Evolutionary conservation across 345 rosid genomes (phyloP), one percentile per base, ranked within the genome.

Genomic region (Lumnitzera racemosa): DNA sequence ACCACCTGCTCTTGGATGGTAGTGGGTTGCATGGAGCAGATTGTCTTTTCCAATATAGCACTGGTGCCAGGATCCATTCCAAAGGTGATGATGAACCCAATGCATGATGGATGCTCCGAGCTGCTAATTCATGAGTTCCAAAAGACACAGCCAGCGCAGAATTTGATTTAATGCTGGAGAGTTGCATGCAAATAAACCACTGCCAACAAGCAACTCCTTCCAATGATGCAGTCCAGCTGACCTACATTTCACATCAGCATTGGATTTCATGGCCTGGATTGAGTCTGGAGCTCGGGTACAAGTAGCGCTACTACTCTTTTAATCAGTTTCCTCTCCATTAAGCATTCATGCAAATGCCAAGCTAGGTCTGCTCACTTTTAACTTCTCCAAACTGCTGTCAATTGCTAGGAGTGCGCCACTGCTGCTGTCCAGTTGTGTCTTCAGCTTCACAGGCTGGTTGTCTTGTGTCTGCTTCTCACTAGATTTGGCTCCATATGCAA

Each of bases 201-300:
- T 79, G 64, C 95, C 89, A 76, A 62, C 73, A 63, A 83, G 78
- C 71, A 90, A 77, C 74, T 90, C 96, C 72, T 79, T 88, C 97
- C 97, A 94, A 60, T 83, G 95, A 78, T 88, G 95, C 74, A 94
- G 72, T 66, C 88, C 91, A 67, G 92, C 96, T 67, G 92, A 66
- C 53, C 71, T 76, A 36, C 67, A 71, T 77, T 81, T 86, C 64
- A 82, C 83, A 69, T 88, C 96, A 68, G 20, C 20, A 20, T 20
- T 20, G 20, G 20, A 20, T 20, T 20, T 20, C 20, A 20, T 20
- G 20, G 20, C 20, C 20, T 20, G 20, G 1, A 20, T 20, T 20
- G 20, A 20, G 20, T 20, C 20, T 20, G 20, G 20, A 20, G 20
- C 20, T 20, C 20, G 20, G 20, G 20, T 20, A 20, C 20, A 20